These are phyloP conservation scores for Camellia lanceoleosa DNA, from an alignment of 148 eudicot species.

Conservation along the genomic window DNA sequence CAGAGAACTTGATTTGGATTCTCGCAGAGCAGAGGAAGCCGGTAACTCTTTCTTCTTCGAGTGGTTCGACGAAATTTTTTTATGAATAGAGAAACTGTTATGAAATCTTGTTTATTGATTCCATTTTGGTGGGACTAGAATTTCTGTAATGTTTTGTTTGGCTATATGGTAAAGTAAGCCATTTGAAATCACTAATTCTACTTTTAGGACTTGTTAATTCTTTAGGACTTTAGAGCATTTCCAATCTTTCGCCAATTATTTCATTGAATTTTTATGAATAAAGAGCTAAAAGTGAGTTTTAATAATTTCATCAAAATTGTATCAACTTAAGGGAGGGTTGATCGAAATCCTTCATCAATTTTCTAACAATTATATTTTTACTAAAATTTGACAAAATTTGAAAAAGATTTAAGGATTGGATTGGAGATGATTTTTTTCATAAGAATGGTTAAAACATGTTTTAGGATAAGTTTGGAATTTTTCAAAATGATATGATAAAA, in stretches of 20 bases:
- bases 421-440: no score
- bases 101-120: background rate
- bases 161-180: background rate
- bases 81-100: background rate
- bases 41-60: slow-evolving; percentile 26
- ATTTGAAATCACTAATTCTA: background rate
- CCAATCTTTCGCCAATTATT: background rate
- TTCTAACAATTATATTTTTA: background rate
- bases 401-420: no score
- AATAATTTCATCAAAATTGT: no score
- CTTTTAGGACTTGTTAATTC: background rate
- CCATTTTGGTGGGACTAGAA: background rate
- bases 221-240: background rate
- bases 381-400: background rate
- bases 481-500: background rate
- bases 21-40: slow-evolving; percentile 66
- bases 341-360: no score
- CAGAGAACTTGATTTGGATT: slow-evolving; percentile 55
- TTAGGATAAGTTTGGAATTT: no score
- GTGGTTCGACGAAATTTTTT: background rate
- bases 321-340: no score
- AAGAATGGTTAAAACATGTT: no score
- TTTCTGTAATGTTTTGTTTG: background rate
- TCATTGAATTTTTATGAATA: background rate
- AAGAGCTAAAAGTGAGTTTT: no score